A percentile compares a stretch with the other conserved stretches of the same genome.
Conservation (phyloP, 306 rosid genomes). For the Prunus dulcis region DNA sequence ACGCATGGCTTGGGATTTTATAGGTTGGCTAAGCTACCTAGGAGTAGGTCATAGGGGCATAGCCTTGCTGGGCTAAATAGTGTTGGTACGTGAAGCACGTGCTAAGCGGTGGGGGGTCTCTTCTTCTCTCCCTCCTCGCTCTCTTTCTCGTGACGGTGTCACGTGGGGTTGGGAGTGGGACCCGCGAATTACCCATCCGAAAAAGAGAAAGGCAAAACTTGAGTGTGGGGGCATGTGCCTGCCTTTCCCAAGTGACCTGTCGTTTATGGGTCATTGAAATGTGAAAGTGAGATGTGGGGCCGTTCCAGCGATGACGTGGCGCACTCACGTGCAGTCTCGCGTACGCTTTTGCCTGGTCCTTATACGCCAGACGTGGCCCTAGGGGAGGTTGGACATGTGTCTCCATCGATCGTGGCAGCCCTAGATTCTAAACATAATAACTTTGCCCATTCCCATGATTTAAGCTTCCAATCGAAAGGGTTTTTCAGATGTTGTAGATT, state of each 20-base stretch:
- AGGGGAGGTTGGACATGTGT: slow-evolving; percentile 42
- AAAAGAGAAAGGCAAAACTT: not conserved
- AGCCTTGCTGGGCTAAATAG: not conserved
- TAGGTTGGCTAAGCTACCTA: not conserved
- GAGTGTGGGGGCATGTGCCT: slow-evolving; percentile 78
- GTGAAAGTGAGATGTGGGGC: slow-evolving; percentile 30
- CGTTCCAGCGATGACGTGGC: slow-evolving; percentile 35
- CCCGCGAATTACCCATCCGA: slow-evolving; percentile 32
- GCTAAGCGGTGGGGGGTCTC: slow-evolving; percentile 39
- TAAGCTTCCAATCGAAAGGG: not conserved
- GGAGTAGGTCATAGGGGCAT: not conserved
- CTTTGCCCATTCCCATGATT: not conserved
- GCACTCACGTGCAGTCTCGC: slow-evolving; percentile 51
- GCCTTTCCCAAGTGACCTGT: slow-evolving; percentile 55
- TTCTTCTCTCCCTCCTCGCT: slow-evolving; percentile 19
- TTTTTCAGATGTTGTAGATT: not conserved
- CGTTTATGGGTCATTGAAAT: slow-evolving; percentile 58
- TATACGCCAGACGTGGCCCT: slow-evolving; percentile 33
- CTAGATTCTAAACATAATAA: slow-evolving; percentile 3
- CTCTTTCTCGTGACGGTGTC: slow-evolving; percentile 79
- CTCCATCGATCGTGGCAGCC: slow-evolving; percentile 15
- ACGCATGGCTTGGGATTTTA: not conserved
- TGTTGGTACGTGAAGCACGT: not conserved
- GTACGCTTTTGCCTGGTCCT: slow-evolving; percentile 24
- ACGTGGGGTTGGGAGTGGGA: slow-evolving; percentile 64